These are phyloP conservation scores for Hypoxylon sp. DNA, from an alignment of 2,329 filamentous ascomycete species.

Conservation along the genomic window DNA sequence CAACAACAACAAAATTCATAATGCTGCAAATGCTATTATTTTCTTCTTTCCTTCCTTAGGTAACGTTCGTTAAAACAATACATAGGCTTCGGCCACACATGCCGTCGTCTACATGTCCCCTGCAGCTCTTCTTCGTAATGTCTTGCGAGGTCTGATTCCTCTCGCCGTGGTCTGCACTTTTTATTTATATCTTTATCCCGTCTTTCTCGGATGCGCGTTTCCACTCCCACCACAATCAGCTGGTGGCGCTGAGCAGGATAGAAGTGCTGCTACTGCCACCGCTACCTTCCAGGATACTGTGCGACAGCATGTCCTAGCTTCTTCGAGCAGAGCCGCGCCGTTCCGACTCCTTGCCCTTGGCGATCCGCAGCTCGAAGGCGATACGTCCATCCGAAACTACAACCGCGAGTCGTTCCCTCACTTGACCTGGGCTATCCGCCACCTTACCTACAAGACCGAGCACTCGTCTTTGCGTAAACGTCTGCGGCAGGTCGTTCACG, in stretches of 20 bases:
- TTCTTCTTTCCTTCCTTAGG: slow-evolving; percentile 19
- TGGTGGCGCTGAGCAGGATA: slow-evolving; percentile 36
- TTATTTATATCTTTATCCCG: slow-evolving; percentile 88
- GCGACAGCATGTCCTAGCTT: slow-evolving; percentile 45
- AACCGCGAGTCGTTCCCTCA: slow-evolving; percentile 64
- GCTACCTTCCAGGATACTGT: slow-evolving; percentile 52
- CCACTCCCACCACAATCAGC: too few species aligned
- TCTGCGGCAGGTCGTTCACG: slow-evolving; percentile 63
- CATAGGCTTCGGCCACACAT: slow-evolving; percentile 45
- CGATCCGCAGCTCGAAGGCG: slow-evolving; percentile 93
- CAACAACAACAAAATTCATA: too few species aligned
- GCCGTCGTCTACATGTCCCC: slow-evolving; percentile 60
- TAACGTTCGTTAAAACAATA: slow-evolving; percentile 36
- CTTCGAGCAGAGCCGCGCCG: slow-evolving; percentile 62
- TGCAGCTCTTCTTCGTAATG: slow-evolving; percentile 64
- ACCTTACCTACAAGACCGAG: slow-evolving; percentile 56
- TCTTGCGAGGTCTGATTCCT: slow-evolving; percentile 66
- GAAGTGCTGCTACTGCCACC: slow-evolving; percentile 17
- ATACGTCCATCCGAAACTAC: slow-evolving; percentile 77
- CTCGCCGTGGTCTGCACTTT: slow-evolving; percentile 74
- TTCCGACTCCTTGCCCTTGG: slow-evolving; percentile 89
- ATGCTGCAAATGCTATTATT: slow-evolving; percentile 25
- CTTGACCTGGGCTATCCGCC: slow-evolving; percentile 55
- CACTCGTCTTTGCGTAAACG: slow-evolving; percentile 61
- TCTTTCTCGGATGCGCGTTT: slow-evolving; percentile 83